A percentile compares a stretch with the other conserved stretches of the same genome.
phyloP scores from a whole-genome alignment of 2,329 filamentous ascomycete species.

The Aspergillus unguis region DNA sequence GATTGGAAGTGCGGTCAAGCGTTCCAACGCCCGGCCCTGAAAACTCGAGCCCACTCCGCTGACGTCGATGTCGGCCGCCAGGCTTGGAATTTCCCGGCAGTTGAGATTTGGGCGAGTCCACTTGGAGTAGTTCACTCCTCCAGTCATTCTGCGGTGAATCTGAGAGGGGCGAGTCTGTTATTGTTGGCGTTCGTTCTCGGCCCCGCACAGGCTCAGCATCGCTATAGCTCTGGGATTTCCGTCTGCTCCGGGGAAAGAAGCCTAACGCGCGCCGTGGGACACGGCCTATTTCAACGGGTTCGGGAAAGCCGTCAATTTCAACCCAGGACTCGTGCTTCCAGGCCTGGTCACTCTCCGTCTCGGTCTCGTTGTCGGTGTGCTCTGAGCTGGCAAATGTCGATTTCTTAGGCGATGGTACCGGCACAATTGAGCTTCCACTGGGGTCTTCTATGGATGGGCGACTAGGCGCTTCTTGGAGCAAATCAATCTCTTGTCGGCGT shows the following conservation, averaged over 20 bases:
- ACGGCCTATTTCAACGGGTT: conserved; percentile 79
- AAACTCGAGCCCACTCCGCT: conserved; percentile 57
- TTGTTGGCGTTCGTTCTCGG: conserved; percentile 30
- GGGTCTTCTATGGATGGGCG: conserved; percentile 29
- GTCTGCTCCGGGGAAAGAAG: conserved; percentile 85
- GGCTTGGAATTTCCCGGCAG: conserved; percentile 29
- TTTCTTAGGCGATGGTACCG: conserved; percentile 13
- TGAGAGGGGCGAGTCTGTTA: conserved; percentile 26
- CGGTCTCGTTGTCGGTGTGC: conserved; percentile 23
- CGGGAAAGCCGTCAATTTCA: conserved; percentile 65
- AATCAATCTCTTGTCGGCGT: conserved; percentile 28
- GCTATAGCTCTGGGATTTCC: conserved; percentile 69
- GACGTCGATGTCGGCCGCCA: conserved; percentile 39
- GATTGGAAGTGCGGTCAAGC: conserved; percentile 55
- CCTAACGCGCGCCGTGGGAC: conserved; percentile 76
- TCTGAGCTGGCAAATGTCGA: conserved; percentile 9
- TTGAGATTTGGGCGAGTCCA: conserved; percentile 27
- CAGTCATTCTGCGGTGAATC: conserved; percentile 25
- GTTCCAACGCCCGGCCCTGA: conserved; percentile 85
- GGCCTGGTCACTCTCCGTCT: conserved; percentile 58
- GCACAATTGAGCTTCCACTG: conserved; percentile 35
- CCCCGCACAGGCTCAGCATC: conserved; percentile 51
- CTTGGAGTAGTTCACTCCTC: conserved; percentile 26
- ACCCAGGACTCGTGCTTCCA: conserved; percentile 94
- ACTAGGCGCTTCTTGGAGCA: conserved; percentile 21